phyloP scores from a whole-genome alignment of 2,329 filamentous ascomycete genomes.

The Botrytis elliptica region DNA sequence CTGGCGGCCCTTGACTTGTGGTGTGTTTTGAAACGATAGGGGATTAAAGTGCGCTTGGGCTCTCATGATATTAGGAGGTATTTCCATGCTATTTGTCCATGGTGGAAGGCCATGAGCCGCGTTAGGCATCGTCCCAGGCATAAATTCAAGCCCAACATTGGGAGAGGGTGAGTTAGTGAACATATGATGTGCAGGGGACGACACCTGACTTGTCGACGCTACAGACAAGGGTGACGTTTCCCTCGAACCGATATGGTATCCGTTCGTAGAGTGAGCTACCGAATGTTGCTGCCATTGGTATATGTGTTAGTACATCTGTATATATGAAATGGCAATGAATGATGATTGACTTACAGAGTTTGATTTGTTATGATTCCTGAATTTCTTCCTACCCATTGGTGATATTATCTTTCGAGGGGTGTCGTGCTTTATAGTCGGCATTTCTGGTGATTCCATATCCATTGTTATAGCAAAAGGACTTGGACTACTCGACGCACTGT shows the following conservation, averaged over 20 bases:
- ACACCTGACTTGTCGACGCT: conserved; percentile 51
- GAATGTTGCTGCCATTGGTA: conserved; percentile 50
- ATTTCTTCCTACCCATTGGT: conserved; percentile 31
- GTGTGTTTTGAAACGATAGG: conserved; percentile 29
- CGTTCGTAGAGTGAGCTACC: conserved; percentile 51
- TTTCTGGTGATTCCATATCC: conserved; percentile 45
- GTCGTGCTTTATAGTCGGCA: conserved; percentile 44
- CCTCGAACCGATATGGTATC: conserved; percentile 49
- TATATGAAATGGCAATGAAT: background rate
- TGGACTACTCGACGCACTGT: conserved; percentile 58
- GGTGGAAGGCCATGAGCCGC: conserved; percentile 29
- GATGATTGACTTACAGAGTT: conserved; percentile 43
- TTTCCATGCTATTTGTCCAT: conserved; percentile 41
- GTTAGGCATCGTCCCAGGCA: conserved; percentile 37
- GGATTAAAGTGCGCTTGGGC: conserved; percentile 22
- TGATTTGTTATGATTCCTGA: conserved; percentile 43
- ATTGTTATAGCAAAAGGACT: conserved; percentile 39
- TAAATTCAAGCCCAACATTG: conserved; percentile 43
- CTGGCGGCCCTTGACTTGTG: conserved; percentile 30
- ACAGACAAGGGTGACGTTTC: conserved; percentile 56
- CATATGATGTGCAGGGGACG: conserved; percentile 47
- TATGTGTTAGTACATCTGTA: conserved; percentile 25
- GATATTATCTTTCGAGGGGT: conserved; percentile 35
- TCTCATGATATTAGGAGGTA: conserved; percentile 27
- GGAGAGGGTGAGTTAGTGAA: conserved; percentile 50